Base-by-base conservation (phyloP, 176 grass and related monocot genomes). In the Oryza australiensis region DNA sequence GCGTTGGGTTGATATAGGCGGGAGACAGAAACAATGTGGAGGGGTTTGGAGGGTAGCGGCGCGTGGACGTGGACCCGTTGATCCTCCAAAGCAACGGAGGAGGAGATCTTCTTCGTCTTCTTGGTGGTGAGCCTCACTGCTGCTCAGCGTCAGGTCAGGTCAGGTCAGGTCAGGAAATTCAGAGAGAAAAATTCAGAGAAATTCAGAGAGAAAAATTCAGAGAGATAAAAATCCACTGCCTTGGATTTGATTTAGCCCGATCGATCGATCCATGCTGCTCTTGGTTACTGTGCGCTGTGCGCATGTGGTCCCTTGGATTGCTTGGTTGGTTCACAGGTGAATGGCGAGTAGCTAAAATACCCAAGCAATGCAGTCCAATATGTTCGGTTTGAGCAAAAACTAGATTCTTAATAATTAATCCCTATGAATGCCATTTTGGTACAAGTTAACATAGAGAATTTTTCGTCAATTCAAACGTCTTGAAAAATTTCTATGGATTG, bases 231-330 rank as follows among this genome's bases (percentile, higher is more conserved):
- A 74, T 80, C 84, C 77, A 7, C 18, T 20, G 62, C 48, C 26
- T 62, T 85, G 77, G 82, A 89, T 84, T 40, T 41, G 82, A 89
- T 84, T 40, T 41, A 22, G 76, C 65, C 59, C 75, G 65, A 64
- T 30, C 23, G 48, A 37, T 26, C 5, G 53, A 42, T 30, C 30
- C 59, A 33, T 78, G 46, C 75, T 3, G 6, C 27, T 14, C 69
- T 15, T 18, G 28, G 7, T 8, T 10, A 14, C 41, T 6, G 29
- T 9, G 41, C 26, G 13, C 53, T 62, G 55, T 72, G 69, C 62
- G 18, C 53, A 2, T 60, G 49, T 79, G 65, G 43, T 70, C 78
- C 66, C 38, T 34, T 26, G 10, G 62, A 23, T 3, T 14, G 42
- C 10, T 18, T 76, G 55, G 41, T 43, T 7, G 10, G 30, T 5